A percentile compares a stretch with the other conserved stretches of the same genome.
These are phyloP conservation scores for Fusarium bulbicola DNA, from an alignment of 2,329 filamentous ascomycete species.

Conservation along the genomic window DNA sequence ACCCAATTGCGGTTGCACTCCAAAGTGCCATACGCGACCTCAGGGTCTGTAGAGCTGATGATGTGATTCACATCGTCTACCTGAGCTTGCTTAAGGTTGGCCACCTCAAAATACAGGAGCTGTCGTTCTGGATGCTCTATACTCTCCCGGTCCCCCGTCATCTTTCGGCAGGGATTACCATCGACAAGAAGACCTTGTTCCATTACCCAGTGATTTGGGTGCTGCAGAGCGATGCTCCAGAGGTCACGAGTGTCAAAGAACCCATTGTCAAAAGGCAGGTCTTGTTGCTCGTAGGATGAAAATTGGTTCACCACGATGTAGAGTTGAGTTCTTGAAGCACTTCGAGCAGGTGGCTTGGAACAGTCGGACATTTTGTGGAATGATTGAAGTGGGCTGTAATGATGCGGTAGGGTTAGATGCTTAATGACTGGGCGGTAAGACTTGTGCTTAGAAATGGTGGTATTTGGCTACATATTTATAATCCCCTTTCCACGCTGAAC, in stretches of 20 bases:
- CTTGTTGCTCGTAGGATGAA: background rate
- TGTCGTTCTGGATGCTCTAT: background rate
- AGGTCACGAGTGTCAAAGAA: background rate
- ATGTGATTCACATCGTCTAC: rapidly evolving
- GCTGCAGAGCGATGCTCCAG: background rate
- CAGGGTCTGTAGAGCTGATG: rapidly evolving
- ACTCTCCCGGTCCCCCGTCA: rapidly evolving
- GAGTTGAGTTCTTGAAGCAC: background rate
- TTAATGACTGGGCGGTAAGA: background rate
- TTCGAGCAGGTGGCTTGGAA: no score
- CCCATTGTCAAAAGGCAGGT: rapidly evolving
- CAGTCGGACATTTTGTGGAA: no score
- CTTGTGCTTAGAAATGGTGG: rapidly evolving
- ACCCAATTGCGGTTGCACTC: background rate
- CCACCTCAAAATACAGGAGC: background rate
- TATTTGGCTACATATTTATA: background rate
- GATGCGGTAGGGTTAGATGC: rapidly evolving
- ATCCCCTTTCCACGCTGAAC: rapidly evolving
- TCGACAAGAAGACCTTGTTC: background rate
- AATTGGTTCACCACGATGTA: background rate
- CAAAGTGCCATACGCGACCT: background rate
- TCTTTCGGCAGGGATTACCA: rapidly evolving
- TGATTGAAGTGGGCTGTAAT: no score
- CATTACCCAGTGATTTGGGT: rapidly evolving
- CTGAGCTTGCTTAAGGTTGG: rapidly evolving